Evolutionary conservation across 1,284 basidiomycete genomes (phyloP), one percentile per base, ranked within the genome.

Genomic region (Apiotrichum domesticum): DNA sequence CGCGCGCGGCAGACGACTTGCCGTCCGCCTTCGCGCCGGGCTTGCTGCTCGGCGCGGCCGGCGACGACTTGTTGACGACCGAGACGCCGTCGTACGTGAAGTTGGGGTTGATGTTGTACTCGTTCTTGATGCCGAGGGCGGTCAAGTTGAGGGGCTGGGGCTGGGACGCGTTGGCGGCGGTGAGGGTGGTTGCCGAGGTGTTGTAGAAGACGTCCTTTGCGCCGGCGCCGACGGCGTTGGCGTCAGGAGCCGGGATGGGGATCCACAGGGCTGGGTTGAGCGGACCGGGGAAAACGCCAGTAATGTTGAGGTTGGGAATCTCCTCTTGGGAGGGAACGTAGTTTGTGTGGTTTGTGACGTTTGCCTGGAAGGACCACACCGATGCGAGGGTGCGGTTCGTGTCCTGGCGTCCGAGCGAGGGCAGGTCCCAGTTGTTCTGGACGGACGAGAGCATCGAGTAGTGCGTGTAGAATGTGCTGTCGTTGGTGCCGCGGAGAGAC

Each of bases 351-450:
- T 57, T 54, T 15, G 68, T 66, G 9, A 40, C 37, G n/a, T 65
- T 57, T 14, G 74, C 67, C 49, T 73, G 71, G 55, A 67, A 67
- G 40, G 57, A 52, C 58, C 67, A 69, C 15, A 77, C 74, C 57
- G 72, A 66, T 37, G 69, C 56, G 52, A 76, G 56, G 14, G 71
- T 74, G 56, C 64, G 66, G 67, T 82, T 81, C 15, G 79, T 77
- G 67, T 85, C 84, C 43, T 78, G 77, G 47, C 83, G 80, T 35
- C 84, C 83, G 29, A 85, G 81, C 29, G 80, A 81, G 51, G 79
- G 79, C 29, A 86, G 80, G 35, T 74, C 73, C 84, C 85, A 87
- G 78, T 87, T 87, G 48, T 80, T 79, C 74, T 86, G 71, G 33
- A 85, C 81, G 5, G 84, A 83, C 14, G 81, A 80, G 48, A 87